A percentile compares a stretch with the other conserved stretches of the same genome.
Conservation (phyloP, 1,139 yeast genomes). For the Candida mesenterica region DNA sequence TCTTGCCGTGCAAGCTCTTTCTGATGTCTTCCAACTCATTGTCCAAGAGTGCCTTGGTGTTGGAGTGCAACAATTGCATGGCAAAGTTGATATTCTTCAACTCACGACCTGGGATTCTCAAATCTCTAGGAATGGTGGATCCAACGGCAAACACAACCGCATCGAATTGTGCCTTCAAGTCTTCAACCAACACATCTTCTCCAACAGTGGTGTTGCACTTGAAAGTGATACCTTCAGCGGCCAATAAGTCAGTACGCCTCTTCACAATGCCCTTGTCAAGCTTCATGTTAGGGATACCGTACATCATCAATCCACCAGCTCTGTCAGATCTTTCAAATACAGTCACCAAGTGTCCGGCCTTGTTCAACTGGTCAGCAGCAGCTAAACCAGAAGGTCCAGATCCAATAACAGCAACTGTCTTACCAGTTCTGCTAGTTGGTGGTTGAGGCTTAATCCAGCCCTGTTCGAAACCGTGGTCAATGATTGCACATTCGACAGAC, state of each 20-base stretch:
- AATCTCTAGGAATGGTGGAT: constrained; percentile 93
- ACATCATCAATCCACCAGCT: constrained; percentile 96
- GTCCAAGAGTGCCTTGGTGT: constrained; percentile 87
- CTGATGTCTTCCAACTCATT: constrained; percentile 77
- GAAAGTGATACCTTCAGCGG: constrained; percentile 86
- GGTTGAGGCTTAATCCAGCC: constrained; percentile 93
- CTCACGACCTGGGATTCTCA: constrained; percentile 91
- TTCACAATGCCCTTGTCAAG: constrained; percentile 89
- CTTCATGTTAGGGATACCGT: constrained; percentile 99
- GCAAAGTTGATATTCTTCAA: constrained; percentile 89
- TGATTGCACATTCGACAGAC: constrained; percentile 93
- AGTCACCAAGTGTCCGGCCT: constrained; percentile 90
- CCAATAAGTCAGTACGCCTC: constrained; percentile 88
- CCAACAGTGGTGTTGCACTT: constrained; percentile 78
- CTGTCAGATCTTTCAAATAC: constrained; percentile 94
- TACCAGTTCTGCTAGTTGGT: constrained; percentile 80
- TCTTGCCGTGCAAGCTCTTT: constrained; percentile 72
- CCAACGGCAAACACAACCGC: constrained; percentile 95
- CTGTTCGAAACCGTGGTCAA: constrained; percentile 92
- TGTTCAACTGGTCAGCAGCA: constrained; percentile 93
- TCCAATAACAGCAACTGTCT: constrained; percentile 82
- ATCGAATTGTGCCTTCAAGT: constrained; percentile 62
- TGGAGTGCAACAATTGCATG: constrained; percentile 85
- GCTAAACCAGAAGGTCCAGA: constrained; percentile 96
- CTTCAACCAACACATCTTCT: constrained; percentile 71